Percentiles rank a stretch among this genome's conserved stretches.
phyloP scores from a whole-genome alignment of 345 rosid genomes.

The Aethionema arabicum region DNA sequence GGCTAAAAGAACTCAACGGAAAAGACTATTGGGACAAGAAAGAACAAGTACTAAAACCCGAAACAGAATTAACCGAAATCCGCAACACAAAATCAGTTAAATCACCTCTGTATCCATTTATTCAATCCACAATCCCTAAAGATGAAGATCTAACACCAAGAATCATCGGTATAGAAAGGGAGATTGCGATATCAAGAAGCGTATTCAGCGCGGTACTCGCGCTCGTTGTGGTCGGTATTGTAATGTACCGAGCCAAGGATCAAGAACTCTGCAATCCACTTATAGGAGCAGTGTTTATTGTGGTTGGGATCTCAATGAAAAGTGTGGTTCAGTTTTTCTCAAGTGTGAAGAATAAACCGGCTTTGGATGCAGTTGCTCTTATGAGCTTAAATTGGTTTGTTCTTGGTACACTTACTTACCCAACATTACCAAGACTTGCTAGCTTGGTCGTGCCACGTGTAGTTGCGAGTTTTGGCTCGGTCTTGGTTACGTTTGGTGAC shows the following conservation, averaged over 20 bases:
- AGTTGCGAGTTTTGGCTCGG: constrained; percentile 12
- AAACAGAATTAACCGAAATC: constrained; percentile 31
- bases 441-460: constrained; percentile 39
- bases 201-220: constrained; percentile 63
- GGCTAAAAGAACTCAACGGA: constrained; percentile 43
- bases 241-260: constrained; percentile 55
- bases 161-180: constrained; percentile 40
- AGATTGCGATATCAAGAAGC: constrained; percentile 54
- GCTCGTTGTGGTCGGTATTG: constrained; percentile 59
- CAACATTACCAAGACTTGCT: constrained; percentile 56
- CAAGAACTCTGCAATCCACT: constrained; percentile 72
- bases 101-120: constrained; percentile 35
- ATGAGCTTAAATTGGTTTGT: constrained; percentile 85
- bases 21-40: constrained; percentile 38
- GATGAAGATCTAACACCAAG: constrained; percentile 29
- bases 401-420: constrained; percentile 72
- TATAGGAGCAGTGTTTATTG: constrained; percentile 68
- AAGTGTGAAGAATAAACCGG: constrained; percentile 58
- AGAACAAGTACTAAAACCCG: constrained; percentile 28
- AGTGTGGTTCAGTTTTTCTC: constrained; percentile 72
- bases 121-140: constrained; percentile 26
- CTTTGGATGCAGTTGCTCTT: constrained; percentile 74
- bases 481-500: constrained; percentile 19
- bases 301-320: constrained; percentile 68
- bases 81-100: constrained; percentile 18